These are phyloP conservation scores for Starmerella etchellsii DNA, from an alignment of 805 yeast species.

Conservation along the genomic window DNA sequence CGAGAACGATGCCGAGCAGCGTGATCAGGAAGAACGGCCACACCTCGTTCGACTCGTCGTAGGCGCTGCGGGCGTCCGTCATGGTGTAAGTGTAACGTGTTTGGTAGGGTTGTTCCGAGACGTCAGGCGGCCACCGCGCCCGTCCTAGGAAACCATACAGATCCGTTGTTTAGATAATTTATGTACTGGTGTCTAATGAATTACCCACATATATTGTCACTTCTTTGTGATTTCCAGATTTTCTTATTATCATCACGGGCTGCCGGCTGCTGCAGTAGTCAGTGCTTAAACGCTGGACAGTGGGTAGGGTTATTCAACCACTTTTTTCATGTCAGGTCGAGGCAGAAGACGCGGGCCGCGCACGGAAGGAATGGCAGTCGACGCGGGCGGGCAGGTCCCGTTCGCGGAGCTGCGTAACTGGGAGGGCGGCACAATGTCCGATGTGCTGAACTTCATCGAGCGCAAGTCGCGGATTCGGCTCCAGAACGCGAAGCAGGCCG, in stretches of 20 bases:
- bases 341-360: constrained; percentile 15
- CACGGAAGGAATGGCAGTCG: constrained; percentile 25
- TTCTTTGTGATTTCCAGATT: no score
- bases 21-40: constrained; percentile 89
- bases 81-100: background rate
- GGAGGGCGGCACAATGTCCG: constrained; percentile 65
- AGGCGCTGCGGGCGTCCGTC: constrained; percentile 30
- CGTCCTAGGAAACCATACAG: no score
- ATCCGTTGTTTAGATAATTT: no score
- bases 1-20: constrained; percentile 47
- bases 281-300: no score
- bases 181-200: no score
- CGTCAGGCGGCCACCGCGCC: no score
- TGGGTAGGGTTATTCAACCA: no score
- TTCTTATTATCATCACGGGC: no score
- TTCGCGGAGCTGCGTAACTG: constrained; percentile 58
- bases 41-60: constrained; percentile 80
- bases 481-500: constrained; percentile 40
- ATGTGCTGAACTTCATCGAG: constrained; percentile 53
- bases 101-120: background rate
- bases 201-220: no score
- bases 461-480: constrained; percentile 52
- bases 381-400: constrained; percentile 26
- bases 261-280: no score
- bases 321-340: background rate